phyloP scores from a whole-genome alignment of 1,284 basidiomycete species.

The Trametes sp. region DNA sequence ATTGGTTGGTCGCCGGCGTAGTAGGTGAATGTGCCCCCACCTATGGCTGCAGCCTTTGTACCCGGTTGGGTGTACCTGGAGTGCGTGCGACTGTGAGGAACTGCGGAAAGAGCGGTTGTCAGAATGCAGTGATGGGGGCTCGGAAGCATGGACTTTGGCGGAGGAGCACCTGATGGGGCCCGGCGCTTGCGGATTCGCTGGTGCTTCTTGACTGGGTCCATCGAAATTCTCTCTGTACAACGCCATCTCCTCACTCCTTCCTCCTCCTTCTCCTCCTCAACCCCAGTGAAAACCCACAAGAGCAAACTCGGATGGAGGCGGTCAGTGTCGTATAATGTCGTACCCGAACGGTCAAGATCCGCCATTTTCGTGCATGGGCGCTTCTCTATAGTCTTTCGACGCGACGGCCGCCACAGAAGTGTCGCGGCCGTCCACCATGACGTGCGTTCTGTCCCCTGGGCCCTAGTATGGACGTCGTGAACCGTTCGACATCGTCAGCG shows the following conservation, averaged over 20 bases:
- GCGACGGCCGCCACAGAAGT: no score
- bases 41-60: background rate
- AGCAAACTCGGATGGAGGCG: no score
- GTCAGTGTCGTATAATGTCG: no score
- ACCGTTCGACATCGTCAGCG: no score
- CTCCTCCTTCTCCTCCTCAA: slow-evolving; percentile 32
- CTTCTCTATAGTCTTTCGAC: no score
- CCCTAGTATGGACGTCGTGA: no score
- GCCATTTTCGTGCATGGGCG: no score
- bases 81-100: background rate
- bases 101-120: slow-evolving; percentile 15
- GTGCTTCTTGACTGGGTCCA: slow-evolving; percentile 35
- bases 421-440: no score
- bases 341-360: no score
- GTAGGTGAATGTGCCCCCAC: background rate
- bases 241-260: slow-evolving; percentile 43
- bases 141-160: slow-evolving; percentile 20
- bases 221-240: slow-evolving; percentile 43
- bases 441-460: no score
- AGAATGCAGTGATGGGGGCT: slow-evolving; percentile 24
- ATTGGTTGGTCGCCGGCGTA: no score
- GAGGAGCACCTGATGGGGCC: slow-evolving; percentile 32
- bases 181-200: slow-evolving; percentile 30
- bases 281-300: no score
- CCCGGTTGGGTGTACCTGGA: background rate